Evolutionary conservation across 176 grass and related monocot species (phyloP).

Genomic region (Carex scoparia): DNA sequence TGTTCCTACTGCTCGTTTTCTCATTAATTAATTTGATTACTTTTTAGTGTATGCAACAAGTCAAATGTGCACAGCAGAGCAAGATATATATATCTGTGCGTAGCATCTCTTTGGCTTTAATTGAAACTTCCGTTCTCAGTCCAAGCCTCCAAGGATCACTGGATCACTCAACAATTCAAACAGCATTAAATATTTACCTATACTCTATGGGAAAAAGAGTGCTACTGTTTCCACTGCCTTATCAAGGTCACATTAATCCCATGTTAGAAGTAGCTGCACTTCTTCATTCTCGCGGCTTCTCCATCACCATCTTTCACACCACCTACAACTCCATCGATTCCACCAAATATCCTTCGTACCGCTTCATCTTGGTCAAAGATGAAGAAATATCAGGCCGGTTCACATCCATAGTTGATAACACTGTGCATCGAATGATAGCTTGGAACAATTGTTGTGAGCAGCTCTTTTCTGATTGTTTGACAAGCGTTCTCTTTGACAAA

Average conservation of each 20-base stretch:
- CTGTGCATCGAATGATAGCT: background rate
- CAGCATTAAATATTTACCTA: no score
- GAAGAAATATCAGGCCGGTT: background rate
- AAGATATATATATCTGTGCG: no score
- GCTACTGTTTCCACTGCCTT: conserved; percentile 21
- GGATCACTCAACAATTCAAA: background rate
- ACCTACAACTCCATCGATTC: conserved; percentile 9
- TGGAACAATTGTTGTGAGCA: conserved; percentile 16
- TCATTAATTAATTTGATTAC: no score
- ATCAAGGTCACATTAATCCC: conserved; percentile 28
- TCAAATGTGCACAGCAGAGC: no score
- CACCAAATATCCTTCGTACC: conserved; percentile 10
- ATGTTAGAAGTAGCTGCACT: conserved; percentile 25
- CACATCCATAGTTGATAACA: background rate
- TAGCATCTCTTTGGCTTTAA: no score
- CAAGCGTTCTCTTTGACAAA: background rate
- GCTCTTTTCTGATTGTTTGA: conserved; percentile 9
- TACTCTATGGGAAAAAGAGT: conserved; percentile 14
- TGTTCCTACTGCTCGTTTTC: no score
- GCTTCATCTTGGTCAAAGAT: conserved; percentile 15
- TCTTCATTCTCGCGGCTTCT: conserved; percentile 7
- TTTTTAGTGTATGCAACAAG: no score
- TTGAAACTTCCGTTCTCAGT: no score
- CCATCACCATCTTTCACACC: conserved; percentile 26
- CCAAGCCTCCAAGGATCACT: no score